Evolutionary conservation across 1,139 yeast genomes (phyloP), one percentile per base, ranked within the genome.

Genomic region (Yamadazyma conglobata): DNA sequence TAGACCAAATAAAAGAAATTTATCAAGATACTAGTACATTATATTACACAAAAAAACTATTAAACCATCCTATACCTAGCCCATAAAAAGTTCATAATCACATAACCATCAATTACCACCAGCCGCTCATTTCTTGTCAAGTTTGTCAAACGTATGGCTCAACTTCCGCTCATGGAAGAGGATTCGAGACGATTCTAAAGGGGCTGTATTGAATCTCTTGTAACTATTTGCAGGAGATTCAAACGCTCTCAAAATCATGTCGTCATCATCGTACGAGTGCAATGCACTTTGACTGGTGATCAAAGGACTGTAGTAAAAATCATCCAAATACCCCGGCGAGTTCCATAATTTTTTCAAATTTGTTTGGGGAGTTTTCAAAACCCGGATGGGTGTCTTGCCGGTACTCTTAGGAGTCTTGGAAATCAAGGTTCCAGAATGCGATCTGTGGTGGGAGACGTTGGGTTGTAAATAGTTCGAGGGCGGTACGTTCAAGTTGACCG

Each of bases 291-390:
- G 39, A 32, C 44, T 40, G 16, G 68, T 57, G 12, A 58, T 47
- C 38, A 64, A 57, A 3, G 86, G 85, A 15, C 82, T 75, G 31
- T 75, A 72, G 46, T 77, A 77, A 46, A 79, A 79, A 44, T 79
- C 86, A 41, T 79, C 86, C 39, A 78, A 59, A 45, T 75, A 76
- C 5, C 79, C 70, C 3, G 86, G 86, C 13, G 84, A 76, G 44
- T 77, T 70, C 80, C 80, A 72, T 35, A 73, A 56, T 43, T 68
- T 72, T 39, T 64, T 67, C 54, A 70, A 55, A 21, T 69, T 61
- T 32, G 66, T 52, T 56, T 68, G 62, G 4, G 73, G 73, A 36
- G 73, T 58, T 39, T 58, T 51, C 47, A 63, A 54, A 29, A 49
- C 53, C 32, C 68, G 50, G 32, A 65, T 42, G 10, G 73, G 73